Evolutionary conservation across 176 grass and related monocot genomes (phyloP).

Genomic region (Oropetium thomaeum): DNA sequence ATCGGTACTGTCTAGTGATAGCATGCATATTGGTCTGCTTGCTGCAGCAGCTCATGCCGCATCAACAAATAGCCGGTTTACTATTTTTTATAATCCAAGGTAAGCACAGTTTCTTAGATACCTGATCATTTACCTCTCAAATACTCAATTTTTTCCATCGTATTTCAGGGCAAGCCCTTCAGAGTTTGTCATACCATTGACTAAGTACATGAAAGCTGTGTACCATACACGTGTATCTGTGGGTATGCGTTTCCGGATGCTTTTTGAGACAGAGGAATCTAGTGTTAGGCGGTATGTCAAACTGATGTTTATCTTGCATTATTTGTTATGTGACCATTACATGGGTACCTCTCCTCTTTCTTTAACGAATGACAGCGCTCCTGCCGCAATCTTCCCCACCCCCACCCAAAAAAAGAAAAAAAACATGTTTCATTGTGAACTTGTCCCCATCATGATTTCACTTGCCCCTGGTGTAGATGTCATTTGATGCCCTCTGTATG

Average conservation of each 20-base stretch:
- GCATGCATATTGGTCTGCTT: conserved; percentile 97
- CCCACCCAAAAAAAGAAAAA: too few relatives aligned
- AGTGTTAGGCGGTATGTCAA: conserved; percentile 84
- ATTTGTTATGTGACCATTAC: background rate
- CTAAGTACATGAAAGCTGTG: conserved; percentile 85
- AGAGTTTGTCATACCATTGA: conserved; percentile 90
- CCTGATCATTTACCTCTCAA: conserved; percentile 11
- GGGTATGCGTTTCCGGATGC: conserved; percentile 96
- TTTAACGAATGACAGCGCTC: too few relatives aligned
- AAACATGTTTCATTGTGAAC: too few relatives aligned
- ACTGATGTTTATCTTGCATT: conserved; percentile 3
- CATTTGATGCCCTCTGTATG: background rate
- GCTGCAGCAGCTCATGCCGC: conserved; percentile 97
- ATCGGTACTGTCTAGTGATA: conserved; percentile 95
- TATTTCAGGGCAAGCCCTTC: conserved; percentile 85
- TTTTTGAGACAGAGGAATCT: conserved; percentile 98
- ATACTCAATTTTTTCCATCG: conserved; percentile 15
- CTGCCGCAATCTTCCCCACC: too few relatives aligned
- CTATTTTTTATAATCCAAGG: conserved; percentile 99
- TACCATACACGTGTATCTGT: conserved; percentile 96
- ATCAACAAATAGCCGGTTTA: conserved; percentile 95
- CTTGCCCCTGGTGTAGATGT: background rate
- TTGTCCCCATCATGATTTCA: conserved; percentile 13
- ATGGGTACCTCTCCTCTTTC: conserved; percentile 3
- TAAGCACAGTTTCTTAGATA: conserved; percentile 36